phyloP scores from a whole-genome alignment of 495 filamentous ascomycete species.

The Achaetomiella virescens region DNA sequence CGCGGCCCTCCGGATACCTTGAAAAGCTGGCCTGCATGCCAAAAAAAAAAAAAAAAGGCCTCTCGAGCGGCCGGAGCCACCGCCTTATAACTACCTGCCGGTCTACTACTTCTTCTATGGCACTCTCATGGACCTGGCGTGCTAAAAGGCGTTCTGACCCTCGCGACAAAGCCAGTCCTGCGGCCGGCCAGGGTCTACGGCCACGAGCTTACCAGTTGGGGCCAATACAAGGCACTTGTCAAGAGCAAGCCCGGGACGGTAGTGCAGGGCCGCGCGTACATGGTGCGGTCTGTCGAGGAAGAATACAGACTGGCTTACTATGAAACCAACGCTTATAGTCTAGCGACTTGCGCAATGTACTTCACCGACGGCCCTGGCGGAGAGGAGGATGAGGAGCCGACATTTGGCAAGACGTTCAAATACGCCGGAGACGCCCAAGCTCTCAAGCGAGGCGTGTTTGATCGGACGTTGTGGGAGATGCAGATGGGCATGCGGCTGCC shows the following conservation, averaged over 20 bases:
- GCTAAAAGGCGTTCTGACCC: not conserved
- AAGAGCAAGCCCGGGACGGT: not conserved
- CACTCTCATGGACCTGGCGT: not conserved
- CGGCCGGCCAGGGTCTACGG: not conserved
- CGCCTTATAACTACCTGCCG: not conserved
- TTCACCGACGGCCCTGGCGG: not conserved
- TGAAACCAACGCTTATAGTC: not conserved
- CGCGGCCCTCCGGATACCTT: not conserved
- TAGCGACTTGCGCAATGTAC: not conserved
- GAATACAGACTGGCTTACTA: slow-evolving; percentile 3
- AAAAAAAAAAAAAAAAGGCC: not conserved
- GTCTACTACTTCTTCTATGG: slow-evolving; percentile 6
- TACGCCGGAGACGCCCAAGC: slow-evolving; percentile 1
- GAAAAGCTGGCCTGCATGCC: not conserved
- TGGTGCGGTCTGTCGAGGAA: not conserved
- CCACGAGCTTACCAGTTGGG: slow-evolving; percentile 4
- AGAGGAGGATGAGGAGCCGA: not conserved
- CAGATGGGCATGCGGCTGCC: slow-evolving; percentile 2
- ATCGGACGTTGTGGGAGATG: not conserved
- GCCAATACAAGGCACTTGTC: slow-evolving; percentile 2
- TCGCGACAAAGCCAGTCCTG: not conserved
- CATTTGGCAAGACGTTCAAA: not conserved
- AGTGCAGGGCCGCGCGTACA: not conserved
- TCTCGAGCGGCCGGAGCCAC: not conserved
- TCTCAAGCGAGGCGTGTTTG: not conserved